Evolutionary conservation across 805 yeast genomes (phyloP).

Genomic region (Saccharomycopsis fibuligera): DNA sequence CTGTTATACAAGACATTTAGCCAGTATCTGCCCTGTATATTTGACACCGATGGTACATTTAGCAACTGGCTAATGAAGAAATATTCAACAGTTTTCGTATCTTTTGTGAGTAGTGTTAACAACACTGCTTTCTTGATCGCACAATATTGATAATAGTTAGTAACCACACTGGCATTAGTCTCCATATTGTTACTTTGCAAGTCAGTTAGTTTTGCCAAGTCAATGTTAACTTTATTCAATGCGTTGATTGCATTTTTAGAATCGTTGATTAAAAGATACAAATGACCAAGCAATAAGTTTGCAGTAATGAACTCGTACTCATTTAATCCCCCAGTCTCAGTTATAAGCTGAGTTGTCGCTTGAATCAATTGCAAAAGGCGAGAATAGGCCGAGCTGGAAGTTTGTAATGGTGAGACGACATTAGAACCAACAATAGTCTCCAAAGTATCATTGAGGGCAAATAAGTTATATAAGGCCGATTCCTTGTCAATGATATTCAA

Average conservation of each 20-base stretch:
- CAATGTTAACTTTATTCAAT: slow-evolving; percentile 5
- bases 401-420: not conserved
- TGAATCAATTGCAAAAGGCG: not conserved
- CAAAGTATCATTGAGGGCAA: not conserved
- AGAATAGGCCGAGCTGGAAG: not conserved
- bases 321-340: not conserved
- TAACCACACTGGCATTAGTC: not conserved
- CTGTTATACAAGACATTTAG: slow-evolving; percentile 6
- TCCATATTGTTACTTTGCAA: not conserved
- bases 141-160: slow-evolving; percentile 10
- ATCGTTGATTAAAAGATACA: slow-evolving; percentile 8
- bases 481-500: not conserved
- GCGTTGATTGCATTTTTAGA: not conserved
- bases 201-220: slow-evolving; percentile 5
- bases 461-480: not conserved
- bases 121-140: slow-evolving; percentile 8
- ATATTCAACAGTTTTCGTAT: not conserved
- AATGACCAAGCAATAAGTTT: slow-evolving; percentile 7
- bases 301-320: slow-evolving; percentile 4
- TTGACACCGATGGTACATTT: slow-evolving; percentile 12
- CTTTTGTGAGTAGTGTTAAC: not conserved
- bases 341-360: too few species aligned
- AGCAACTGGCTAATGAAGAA: slow-evolving; percentile 4
- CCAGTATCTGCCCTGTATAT: slow-evolving; percentile 17
- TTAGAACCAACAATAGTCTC: not conserved